A percentile compares a stretch with the other conserved stretches of the same genome.
Evolutionary conservation across 371 early-diverging fungal genomes (phyloP).

Genomic region (Massospora cicadina): DNA sequence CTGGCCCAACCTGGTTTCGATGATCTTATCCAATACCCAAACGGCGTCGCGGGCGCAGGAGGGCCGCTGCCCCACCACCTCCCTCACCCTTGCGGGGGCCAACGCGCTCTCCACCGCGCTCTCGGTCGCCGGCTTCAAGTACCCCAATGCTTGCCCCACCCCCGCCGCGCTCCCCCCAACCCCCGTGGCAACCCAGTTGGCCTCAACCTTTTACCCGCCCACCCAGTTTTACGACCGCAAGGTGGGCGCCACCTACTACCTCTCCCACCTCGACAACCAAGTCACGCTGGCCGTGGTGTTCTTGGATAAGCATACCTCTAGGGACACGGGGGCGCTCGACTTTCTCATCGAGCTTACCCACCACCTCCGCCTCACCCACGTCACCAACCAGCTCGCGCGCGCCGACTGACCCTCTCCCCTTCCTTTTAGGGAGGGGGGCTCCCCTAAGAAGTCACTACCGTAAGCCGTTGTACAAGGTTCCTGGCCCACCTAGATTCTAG

Average conservation of each 20-base stretch:
- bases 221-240: slow-evolving; percentile 33
- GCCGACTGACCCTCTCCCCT: neutral
- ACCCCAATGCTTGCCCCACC: too few species aligned
- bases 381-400: neutral
- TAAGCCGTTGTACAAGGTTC: too few species aligned
- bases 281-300: slow-evolving; percentile 36
- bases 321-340: slow-evolving; percentile 28
- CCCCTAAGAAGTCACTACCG: too few species aligned
- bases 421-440: too few species aligned
- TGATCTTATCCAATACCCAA: slow-evolving; percentile 29
- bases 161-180: too few species aligned
- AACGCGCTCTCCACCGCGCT: neutral
- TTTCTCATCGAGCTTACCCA: slow-evolving; percentile 23
- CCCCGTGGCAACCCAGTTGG: too few species aligned
- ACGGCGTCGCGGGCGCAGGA: slow-evolving; percentile 14
- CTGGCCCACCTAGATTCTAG: too few species aligned
- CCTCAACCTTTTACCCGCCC: too few species aligned
- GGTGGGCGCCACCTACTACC: slow-evolving; percentile 34
- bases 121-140: neutral
- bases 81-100: neutral
- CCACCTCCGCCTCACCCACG: slow-evolving; percentile 11
- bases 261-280: slow-evolving; percentile 32
- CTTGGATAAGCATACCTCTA: slow-evolving; percentile 29
- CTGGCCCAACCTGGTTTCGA: slow-evolving; percentile 39
- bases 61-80: slow-evolving; percentile 21